A percentile compares a stretch with the other conserved stretches of the same genome.
phyloP scores from a whole-genome alignment of 495 filamentous ascomycete genomes.

The Lepidopterella palustris region DNA sequence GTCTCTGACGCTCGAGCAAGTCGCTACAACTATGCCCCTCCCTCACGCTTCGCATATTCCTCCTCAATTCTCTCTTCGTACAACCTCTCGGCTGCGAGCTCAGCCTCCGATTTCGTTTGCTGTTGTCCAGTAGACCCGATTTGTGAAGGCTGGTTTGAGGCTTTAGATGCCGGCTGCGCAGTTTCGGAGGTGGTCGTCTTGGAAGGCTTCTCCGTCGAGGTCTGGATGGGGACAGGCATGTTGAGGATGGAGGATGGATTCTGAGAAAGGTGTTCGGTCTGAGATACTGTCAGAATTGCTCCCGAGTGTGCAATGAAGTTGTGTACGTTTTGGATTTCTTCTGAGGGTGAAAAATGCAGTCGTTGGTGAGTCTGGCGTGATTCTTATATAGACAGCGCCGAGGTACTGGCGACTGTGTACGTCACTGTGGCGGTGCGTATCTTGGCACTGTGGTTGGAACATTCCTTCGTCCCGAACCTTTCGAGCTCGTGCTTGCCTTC shows the following conservation, averaged over 20 bases:
- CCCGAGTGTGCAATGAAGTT: no score
- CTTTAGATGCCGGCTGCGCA: neutral
- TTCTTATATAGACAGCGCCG: neutral
- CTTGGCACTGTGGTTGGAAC: conserved; percentile 2
- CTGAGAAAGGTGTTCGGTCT: neutral
- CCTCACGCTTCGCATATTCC: conserved; percentile 33
- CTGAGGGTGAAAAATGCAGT: neutral
- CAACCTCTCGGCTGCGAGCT: conserved; percentile 26
- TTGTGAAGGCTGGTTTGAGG: neutral
- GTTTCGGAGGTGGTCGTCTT: neutral
- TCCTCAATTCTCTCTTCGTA: conserved; percentile 34
- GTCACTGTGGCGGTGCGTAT: neutral
- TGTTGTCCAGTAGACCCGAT: neutral
- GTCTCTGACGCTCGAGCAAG: neutral
- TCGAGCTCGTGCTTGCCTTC: no score
- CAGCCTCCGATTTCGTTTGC: conserved; percentile 21
- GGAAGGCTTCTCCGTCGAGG: neutral
- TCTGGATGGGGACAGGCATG: conserved; percentile 3
- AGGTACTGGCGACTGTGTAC: neutral
- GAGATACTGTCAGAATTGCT: neutral
- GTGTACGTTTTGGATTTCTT: neutral
- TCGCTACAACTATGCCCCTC: conserved; percentile 21
- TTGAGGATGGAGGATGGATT: neutral
- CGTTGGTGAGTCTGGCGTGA: neutral
- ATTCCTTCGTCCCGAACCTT: no score